Conservation (phyloP, 441 rosid genomes). For the Adansonia rubrostipa region DNA sequence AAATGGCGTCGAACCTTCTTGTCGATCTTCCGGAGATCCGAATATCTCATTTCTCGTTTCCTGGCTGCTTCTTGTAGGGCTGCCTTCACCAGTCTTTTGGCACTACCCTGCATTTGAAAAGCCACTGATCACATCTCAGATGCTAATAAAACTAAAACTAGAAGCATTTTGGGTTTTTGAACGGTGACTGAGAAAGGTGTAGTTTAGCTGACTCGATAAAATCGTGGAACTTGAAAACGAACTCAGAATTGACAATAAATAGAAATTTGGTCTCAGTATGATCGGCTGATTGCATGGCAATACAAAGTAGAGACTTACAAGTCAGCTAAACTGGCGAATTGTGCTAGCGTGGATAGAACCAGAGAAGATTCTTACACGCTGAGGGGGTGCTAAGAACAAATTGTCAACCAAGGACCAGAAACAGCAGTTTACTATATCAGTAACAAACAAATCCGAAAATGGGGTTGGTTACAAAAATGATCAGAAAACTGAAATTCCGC, state of each 20-base stretch:
- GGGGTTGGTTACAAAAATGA: not conserved
- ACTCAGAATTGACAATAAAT: not conserved
- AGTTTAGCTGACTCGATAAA: not conserved
- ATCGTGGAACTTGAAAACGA: not conserved
- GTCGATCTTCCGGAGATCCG: slow-evolving; percentile 80
- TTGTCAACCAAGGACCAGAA: not conserved
- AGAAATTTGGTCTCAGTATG: not conserved
- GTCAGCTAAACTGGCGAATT: not conserved
- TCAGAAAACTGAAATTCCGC: not conserved
- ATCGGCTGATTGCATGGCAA: not conserved
- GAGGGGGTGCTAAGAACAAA: not conserved
- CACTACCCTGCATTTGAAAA: slow-evolving; percentile 63
- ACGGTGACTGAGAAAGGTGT: not conserved
- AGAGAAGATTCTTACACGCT: not conserved
- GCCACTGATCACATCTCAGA: not conserved
- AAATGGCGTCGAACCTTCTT: slow-evolving; percentile 87
- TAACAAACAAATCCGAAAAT: not conserved
- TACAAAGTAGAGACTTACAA: not conserved
- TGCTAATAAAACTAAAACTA: not conserved
- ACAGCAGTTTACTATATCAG: not conserved
- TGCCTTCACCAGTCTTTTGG: slow-evolving; percentile 80
- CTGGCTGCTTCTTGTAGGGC: slow-evolving; percentile 91
- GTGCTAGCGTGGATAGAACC: too few species aligned
- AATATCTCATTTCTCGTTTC: slow-evolving; percentile 83
- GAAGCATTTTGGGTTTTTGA: not conserved